Conservation (phyloP, 176 grass and related monocot species). For the Canna indica region DNA sequence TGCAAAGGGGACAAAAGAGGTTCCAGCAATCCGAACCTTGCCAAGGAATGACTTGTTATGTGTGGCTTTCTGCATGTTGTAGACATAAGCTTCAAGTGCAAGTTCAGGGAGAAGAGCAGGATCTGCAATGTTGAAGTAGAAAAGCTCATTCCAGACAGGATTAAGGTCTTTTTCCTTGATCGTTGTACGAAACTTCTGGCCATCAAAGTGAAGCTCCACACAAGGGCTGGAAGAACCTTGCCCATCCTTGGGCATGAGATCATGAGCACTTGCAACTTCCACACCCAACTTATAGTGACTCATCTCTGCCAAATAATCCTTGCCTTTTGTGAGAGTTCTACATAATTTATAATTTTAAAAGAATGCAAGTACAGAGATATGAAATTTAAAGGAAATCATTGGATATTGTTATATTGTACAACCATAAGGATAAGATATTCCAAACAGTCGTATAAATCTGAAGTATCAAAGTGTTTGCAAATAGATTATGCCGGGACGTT, state of each 20-base stretch:
- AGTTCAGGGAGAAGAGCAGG: constrained; percentile 62
- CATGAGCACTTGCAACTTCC: constrained; percentile 72
- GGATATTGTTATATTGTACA: background rate
- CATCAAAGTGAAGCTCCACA: constrained; percentile 81
- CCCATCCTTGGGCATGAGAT: constrained; percentile 93
- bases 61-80: constrained; percentile 51
- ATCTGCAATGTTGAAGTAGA: constrained; percentile 83
- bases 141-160: constrained; percentile 71
- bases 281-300: constrained; percentile 61
- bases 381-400: background rate
- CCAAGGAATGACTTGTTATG: constrained; percentile 65
- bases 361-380: background rate
- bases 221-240: constrained; percentile 74
- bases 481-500: too few relatives aligned
- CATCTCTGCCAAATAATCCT: background rate
- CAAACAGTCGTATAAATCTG: too few relatives aligned
- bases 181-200: constrained; percentile 72
- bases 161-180: constrained; percentile 83
- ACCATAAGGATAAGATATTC: background rate
- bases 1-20: constrained; percentile 69
- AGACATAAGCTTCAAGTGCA: constrained; percentile 80
- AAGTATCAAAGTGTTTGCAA: too few relatives aligned
- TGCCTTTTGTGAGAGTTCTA: background rate
- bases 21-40: constrained; percentile 83
- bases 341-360: background rate